phyloP scores from a whole-genome alignment of 768 basidiomycete species.

The Boletus fagicola region DNA sequence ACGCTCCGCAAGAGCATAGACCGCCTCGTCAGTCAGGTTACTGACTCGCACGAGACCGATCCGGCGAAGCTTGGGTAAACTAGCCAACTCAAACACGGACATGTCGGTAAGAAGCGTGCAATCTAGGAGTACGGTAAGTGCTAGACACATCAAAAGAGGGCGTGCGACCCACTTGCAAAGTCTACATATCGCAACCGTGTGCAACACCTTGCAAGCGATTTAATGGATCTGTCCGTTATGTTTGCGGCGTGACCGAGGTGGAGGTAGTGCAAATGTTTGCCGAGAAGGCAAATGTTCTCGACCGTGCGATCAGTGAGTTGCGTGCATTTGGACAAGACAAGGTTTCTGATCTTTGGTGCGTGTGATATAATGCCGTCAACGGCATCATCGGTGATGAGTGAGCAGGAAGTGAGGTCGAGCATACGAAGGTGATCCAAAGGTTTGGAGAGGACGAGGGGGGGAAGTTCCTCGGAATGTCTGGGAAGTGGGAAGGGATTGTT shows the following conservation, averaged over 20 bases:
- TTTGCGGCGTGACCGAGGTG: constrained; percentile 90
- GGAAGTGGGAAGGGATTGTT: constrained; percentile 44
- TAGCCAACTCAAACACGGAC: constrained; percentile 89
- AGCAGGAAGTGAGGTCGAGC: constrained; percentile 89
- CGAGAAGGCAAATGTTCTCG: constrained; percentile 79
- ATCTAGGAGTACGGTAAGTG: constrained; percentile 45
- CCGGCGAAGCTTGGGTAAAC: constrained; percentile 84
- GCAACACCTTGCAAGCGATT: constrained; percentile 78
- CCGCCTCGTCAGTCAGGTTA: constrained; percentile 91
- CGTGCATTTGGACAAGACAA: constrained; percentile 83
- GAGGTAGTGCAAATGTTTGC: constrained; percentile 91
- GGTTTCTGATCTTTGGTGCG: constrained; percentile 79
- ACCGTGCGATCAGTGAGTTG: constrained; percentile 79
- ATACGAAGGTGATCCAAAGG: constrained; percentile 85
- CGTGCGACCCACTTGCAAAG: constrained; percentile 75
- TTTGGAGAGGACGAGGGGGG: constrained; percentile 63
- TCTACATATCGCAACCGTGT: constrained; percentile 93
- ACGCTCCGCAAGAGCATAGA: constrained; percentile 83
- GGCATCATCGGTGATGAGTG: constrained; percentile 76
- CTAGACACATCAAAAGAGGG: neutral
- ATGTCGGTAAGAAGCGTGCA: constrained; percentile 87
- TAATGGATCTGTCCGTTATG: constrained; percentile 89
- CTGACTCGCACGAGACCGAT: constrained; percentile 93
- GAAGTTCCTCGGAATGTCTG: constrained; percentile 43
- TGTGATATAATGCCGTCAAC: constrained; percentile 79